Base-by-base conservation (phyloP, 140 eudicot genomes). In the Cichorium intybus region DNA sequence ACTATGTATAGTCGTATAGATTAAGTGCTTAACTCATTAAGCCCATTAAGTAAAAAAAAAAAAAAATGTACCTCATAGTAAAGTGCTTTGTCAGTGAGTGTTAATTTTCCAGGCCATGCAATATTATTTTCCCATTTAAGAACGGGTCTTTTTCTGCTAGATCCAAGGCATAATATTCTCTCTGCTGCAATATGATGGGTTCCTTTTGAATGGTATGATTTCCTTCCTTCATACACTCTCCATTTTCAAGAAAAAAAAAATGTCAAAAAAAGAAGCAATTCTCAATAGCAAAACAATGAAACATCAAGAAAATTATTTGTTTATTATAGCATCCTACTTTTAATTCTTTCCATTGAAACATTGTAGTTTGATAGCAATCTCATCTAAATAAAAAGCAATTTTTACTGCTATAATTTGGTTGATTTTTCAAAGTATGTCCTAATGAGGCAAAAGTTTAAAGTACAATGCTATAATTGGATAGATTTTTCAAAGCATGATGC, bases 31-130 rank as follows among this genome's bases (percentile, higher is more conserved):
- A 56, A 61, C 5, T 18, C 49, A 77, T 60, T 14, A 71, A 62
- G 48, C 39, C 64, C 24, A 20, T 53, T 52, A 34, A 55, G 61
- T 26, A 55, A 56, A 31, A 43, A 43, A 2, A 15, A 7, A 43
- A 43, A 15, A 16, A 33, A 21, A 62, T 37, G 27, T 79, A 91
- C 97, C 98, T 91, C 98, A 73, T 87, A 91, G 79, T 91, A 85
- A 60, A 91, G 92, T 23, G 96, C 98, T 66, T 66, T 85, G 41
- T 91, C 87, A 2, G 96, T 91, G 75, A 91, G 79, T 24, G 86
- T 91, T 28, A 87, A 72, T 37, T 85, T 91, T 68, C 98, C 98
- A 0, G 98, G 98, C 98, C 96, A 87, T 24, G 95, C 98, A 80
- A 85, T 74, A 79, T 91, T 87, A 49, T 85, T 85, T 64, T 91